Evolutionary conservation across 768 basidiomycete genomes (phyloP).

Genomic region (Tylopilus subfusipes): DNA sequence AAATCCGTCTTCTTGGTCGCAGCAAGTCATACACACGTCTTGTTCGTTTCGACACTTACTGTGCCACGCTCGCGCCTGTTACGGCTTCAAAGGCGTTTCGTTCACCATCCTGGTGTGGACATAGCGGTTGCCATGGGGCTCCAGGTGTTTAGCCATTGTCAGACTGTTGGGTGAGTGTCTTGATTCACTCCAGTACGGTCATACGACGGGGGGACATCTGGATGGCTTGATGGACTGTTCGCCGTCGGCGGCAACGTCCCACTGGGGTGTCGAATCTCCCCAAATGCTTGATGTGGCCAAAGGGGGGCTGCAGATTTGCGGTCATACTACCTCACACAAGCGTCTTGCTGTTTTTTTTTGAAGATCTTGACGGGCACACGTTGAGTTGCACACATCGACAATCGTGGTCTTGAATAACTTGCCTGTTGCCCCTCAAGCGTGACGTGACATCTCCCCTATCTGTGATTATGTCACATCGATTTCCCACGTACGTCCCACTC

Average conservation of each 20-base stretch:
- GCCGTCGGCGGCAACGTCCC: background rate
- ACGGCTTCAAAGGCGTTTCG: conserved; percentile 14
- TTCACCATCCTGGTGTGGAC: conserved; percentile 7
- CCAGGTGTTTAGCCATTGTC: conserved; percentile 6
- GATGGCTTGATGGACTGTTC: conserved; percentile 2
- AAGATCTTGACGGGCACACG: conserved; percentile 27
- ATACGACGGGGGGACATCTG: conserved; percentile 23
- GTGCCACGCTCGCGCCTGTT: conserved; percentile 11
- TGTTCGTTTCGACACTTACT: conserved; percentile 25
- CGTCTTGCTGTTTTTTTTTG: conserved; percentile 19
- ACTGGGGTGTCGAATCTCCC: conserved; percentile 1
- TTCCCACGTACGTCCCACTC: conserved; percentile 10
- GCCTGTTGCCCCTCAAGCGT: conserved; percentile 23
- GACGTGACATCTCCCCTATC: conserved; percentile 30
- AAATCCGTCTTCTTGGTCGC: conserved; percentile 21
- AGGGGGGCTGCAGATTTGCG: conserved; percentile 11
- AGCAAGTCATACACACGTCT: conserved; percentile 20
- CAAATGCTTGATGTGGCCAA: conserved; percentile 6
- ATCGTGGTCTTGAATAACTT: conserved; percentile 31
- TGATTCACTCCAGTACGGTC: conserved; percentile 28
- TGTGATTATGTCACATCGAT: conserved; percentile 23
- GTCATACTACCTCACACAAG: conserved; percentile 29
- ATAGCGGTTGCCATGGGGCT: conserved; percentile 1
- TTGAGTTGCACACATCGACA: conserved; percentile 24
- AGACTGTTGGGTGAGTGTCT: conserved; percentile 29